Evolutionary conservation across 306 rosid species (phyloP).

Genomic region (Quercus alba): DNA sequence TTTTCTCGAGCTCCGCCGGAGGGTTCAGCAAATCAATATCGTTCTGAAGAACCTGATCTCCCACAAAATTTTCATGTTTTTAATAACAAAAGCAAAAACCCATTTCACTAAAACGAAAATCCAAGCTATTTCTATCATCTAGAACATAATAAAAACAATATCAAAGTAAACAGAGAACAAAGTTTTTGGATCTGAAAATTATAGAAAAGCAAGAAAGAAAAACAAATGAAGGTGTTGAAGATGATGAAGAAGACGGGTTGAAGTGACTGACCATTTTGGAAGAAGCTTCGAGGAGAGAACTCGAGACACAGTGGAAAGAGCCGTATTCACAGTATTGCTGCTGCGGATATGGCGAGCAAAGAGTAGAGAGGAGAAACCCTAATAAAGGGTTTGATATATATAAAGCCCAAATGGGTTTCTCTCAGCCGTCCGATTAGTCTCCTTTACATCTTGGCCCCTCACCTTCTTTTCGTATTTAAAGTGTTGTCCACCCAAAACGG

Average conservation of each 20-base stretch:
- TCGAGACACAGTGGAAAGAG: constrained; percentile 19
- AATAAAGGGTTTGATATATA: background rate
- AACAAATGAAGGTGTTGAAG: no score
- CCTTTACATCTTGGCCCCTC: no score
- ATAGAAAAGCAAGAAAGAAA: no score
- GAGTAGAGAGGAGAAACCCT: background rate
- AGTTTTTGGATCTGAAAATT: no score
- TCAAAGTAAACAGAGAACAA: no score
- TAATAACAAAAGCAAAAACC: no score
- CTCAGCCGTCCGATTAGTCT: background rate
- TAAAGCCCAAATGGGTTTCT: background rate
- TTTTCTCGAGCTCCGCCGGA: constrained; percentile 47
- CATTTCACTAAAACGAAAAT: no score
- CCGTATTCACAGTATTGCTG: background rate
- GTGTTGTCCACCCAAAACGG: no score
- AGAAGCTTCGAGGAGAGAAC: background rate
- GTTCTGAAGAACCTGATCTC: constrained; percentile 48
- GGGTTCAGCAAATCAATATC: constrained; percentile 54
- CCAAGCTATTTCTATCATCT: no score
- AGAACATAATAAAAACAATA: no score
- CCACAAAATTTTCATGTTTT: background rate
- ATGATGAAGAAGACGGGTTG: no score
- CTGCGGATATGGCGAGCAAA: constrained; percentile 9
- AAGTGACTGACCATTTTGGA: constrained; percentile 23
- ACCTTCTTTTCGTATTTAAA: no score